phyloP scores from a whole-genome alignment of 345 rosid genomes.

The Salix purpurea region DNA sequence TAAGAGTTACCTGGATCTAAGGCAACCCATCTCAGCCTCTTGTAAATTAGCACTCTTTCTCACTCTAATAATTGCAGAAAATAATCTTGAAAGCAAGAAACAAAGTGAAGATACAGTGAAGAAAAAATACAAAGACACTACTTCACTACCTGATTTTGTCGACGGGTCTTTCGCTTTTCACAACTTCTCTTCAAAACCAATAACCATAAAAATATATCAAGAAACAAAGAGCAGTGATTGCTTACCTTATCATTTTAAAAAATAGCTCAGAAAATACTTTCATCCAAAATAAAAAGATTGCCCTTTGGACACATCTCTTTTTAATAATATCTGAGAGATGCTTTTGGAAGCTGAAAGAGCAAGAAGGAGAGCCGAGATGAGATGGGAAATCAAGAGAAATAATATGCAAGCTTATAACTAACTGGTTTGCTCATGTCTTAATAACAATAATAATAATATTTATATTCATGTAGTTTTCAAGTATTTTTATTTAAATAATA shows the following conservation, averaged over 20 bases:
- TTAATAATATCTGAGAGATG: slow-evolving; percentile 5
- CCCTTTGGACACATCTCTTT: neutral
- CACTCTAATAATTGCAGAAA: slow-evolving; percentile 24
- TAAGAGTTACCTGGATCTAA: slow-evolving; percentile 56
- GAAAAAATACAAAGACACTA: neutral
- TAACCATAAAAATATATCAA: slow-evolving; percentile 2
- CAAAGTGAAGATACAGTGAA: slow-evolving; percentile 1
- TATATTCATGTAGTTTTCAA: no score
- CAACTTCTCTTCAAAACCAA: neutral
- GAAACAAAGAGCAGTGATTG: slow-evolving; percentile 13
- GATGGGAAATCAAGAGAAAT: neutral
- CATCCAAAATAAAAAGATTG: neutral
- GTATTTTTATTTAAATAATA: neutral
- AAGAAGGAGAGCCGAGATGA: slow-evolving; percentile 11
- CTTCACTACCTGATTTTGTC: slow-evolving; percentile 21
- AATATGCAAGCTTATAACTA: no score
- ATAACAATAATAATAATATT: no score
- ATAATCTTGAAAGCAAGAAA: slow-evolving; percentile 7
- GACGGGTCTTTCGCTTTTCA: slow-evolving; percentile 10
- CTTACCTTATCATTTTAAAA: slow-evolving; percentile 21
- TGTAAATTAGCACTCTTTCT: slow-evolving; percentile 16
- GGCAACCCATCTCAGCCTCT: slow-evolving; percentile 57
- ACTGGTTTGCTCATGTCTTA: no score
- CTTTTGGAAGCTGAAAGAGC: slow-evolving; percentile 6
- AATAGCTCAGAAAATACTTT: slow-evolving; percentile 23